Evolutionary conservation across 257 asterid species (phyloP), one percentile per base, ranked within the genome.

Genomic region (Rehmannia glutinosa): DNA sequence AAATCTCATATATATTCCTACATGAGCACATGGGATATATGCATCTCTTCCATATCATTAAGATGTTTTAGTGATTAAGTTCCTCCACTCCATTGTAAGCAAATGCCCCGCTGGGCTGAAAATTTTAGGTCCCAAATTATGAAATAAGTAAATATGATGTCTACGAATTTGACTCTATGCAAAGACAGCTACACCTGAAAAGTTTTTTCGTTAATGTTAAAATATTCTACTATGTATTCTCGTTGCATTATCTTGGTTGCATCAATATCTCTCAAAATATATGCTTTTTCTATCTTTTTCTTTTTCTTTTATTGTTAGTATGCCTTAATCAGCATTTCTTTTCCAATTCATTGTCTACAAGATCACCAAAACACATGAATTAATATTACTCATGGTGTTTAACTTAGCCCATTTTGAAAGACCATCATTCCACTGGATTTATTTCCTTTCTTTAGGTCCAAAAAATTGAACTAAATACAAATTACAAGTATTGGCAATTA

Each of bases 71-170:
- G 33, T 4, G 12, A 58, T 46, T 16, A 53, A 47, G 43, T 61
- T 68, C 60, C 53, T 41, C 21, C 45, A 46, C 12, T 19, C 20
- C 69, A 42, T 47, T 60, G 49, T 68, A 62, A 47, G 20, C 32
- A 54, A 39, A 51, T 55, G 32, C 10, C 33, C 20, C 19, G 42
- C 11, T 27, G 46, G 68, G 27, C 32, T n/a, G 56, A 25, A 17
- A 25, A 24, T n/a, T 30, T 27, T 15, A 39, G 21, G 54, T 66
- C 58, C 35, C 12, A 23, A 32, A 46, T 27, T 28, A 68, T 25
- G 24, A 50, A 64, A 64, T 16, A 69, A 45, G 8, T 10, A 13
- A 50, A 30, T 41, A 15, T 38, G 2, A 1, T 1, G 0, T 8
- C 50, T 23, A 33, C 8, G 42, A n/a, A 53, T 45, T 13, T 35